These are phyloP conservation scores for Raffaelea albimanens DNA, from an alignment of 2,329 filamentous ascomycete species.

Conservation along the genomic window DNA sequence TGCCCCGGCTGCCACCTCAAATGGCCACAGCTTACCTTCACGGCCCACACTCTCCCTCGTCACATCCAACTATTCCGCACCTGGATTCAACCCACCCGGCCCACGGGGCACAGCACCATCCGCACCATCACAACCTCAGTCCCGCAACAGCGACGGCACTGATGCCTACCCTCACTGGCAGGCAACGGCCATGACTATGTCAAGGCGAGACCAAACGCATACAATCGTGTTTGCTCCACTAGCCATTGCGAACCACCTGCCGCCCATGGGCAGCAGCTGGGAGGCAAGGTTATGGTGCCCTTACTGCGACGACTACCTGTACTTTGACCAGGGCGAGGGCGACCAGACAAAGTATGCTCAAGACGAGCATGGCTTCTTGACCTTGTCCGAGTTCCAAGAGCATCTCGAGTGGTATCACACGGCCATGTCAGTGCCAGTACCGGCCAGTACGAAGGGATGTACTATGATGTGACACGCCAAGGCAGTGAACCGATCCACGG, in stretches of 20 bases:
- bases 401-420: constrained; percentile 50
- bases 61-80: constrained; percentile 9
- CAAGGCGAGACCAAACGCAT: constrained; percentile 32
- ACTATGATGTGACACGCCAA: constrained; percentile 11
- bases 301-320: constrained; percentile 45
- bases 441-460: constrained; percentile 29
- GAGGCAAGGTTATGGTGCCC: constrained; percentile 42
- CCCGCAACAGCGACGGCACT: constrained; percentile 7
- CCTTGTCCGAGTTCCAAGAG: constrained; percentile 38
- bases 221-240: constrained; percentile 46
- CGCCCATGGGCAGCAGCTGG: constrained; percentile 41
- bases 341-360: constrained; percentile 36
- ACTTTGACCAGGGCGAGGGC: constrained; percentile 41
- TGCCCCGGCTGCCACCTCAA: neutral
- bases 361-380: constrained; percentile 38
- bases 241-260: constrained; percentile 47
- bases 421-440: constrained; percentile 27
- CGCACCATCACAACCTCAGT: constrained; percentile 9
- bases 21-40: neutral
- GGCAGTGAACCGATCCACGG: neutral
- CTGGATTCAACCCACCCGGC: constrained; percentile 6
- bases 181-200: constrained; percentile 32
- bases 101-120: neutral
- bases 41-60: neutral
- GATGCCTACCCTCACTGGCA: constrained; percentile 38